These are phyloP conservation scores for sorghum (Sorghum bicolor) DNA, from an alignment of 176 grass and related monocot genomes.

Conservation along the genomic window Sorghum_bicolor_NCBIv3 NC_012870.2:67346501-67347000, in stretches of 20 bases:
- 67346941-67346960: too few species aligned
- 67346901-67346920: conserved; percentile 18
- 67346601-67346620: too few species aligned
- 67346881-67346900: conserved; percentile 7
- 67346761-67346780: background rate
- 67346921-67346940: background rate
- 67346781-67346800: conserved; percentile 37
- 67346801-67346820: background rate
- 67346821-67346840: background rate
- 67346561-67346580: background rate
- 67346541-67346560: background rate
- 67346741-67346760: background rate
- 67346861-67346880: background rate
- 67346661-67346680: conserved; percentile 17
- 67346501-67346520: background rate
- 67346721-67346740: background rate
- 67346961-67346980: too few species aligned
- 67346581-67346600: background rate
- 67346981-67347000: too few species aligned
- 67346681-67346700: conserved; percentile 13
- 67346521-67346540: background rate
- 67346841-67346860: background rate
- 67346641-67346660: conserved; percentile 8
- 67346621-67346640: background rate
- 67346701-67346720: conserved; percentile 7